Evolutionary conservation across 2,329 filamentous ascomycete species (phyloP).

Genomic region (Fusarium ambrosium): DNA sequence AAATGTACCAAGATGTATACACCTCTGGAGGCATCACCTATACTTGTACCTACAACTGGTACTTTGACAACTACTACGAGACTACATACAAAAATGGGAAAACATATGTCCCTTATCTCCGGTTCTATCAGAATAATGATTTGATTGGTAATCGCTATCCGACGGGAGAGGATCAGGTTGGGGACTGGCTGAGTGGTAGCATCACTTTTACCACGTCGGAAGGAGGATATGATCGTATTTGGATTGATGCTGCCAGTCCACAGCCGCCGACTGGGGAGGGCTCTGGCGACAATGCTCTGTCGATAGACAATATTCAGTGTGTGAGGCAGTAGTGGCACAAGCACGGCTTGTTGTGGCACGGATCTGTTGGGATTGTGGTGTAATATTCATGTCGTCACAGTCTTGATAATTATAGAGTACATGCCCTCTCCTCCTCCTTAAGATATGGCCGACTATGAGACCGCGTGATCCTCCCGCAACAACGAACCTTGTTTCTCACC

Average conservation of each 20-base stretch:
- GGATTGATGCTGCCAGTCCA: constrained; percentile 16
- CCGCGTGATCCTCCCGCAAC: not conserved
- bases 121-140: constrained; percentile 2
- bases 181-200: not conserved
- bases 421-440: not conserved
- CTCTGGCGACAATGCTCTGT: not conserved
- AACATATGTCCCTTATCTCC: constrained; percentile 8
- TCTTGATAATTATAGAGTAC: not conserved
- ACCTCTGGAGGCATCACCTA: not conserved
- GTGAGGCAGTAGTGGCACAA: not conserved
- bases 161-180: not conserved
- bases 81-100: not conserved
- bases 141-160: constrained; percentile 6
- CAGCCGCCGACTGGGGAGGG: constrained; percentile 1
- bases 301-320: not conserved
- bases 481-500: not conserved
- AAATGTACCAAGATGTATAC: constrained; percentile 21
- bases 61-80: constrained; percentile 12
- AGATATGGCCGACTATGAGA: not conserved
- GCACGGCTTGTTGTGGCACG: not conserved
- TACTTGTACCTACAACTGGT: constrained; percentile 5
- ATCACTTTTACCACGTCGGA: not conserved
- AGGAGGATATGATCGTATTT: constrained; percentile 1
- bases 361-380: not conserved
- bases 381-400: not conserved